These are phyloP conservation scores for Centaurea solstitialis DNA, from an alignment of 129 eudicot species.

Conservation along the genomic window DNA sequence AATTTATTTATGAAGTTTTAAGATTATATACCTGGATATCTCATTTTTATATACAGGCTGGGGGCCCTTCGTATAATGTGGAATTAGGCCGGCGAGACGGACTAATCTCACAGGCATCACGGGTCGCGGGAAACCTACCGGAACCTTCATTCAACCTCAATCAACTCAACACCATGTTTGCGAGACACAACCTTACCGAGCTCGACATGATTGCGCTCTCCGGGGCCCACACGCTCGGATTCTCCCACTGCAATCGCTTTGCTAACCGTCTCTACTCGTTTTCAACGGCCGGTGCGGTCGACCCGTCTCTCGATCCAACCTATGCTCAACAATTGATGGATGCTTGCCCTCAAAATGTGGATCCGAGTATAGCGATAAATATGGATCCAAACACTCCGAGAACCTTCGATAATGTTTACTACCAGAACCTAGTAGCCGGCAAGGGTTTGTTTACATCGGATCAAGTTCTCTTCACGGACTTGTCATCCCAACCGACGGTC, in stretches of 20 bases:
- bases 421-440: slow-evolving; percentile 54
- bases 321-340: slow-evolving; percentile 63
- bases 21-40: too few relatives aligned
- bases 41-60: slow-evolving; percentile 45
- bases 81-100: slow-evolving; percentile 88
- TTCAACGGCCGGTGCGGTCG: slow-evolving; percentile 44
- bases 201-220: slow-evolving; percentile 83
- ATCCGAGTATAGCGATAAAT: slow-evolving; percentile 45
- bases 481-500: slow-evolving; percentile 53
- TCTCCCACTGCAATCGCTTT: slow-evolving; percentile 71
- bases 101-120: slow-evolving; percentile 60
- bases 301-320: slow-evolving; percentile 61
- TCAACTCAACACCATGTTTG: slow-evolving; percentile 62
- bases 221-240: slow-evolving; percentile 79
- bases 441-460: slow-evolving; percentile 83
- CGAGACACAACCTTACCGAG: slow-evolving; percentile 48
- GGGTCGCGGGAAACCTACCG: slow-evolving; percentile 73
- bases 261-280: slow-evolving; percentile 70
- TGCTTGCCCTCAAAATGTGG: slow-evolving; percentile 59
- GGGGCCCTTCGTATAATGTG: slow-evolving; percentile 66
- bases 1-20: too few relatives aligned
- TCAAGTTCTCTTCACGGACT: slow-evolving; percentile 57
- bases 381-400: slow-evolving; percentile 68
- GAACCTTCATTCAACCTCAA: slow-evolving; percentile 45
- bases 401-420: slow-evolving; percentile 63